phyloP scores from a whole-genome alignment of 192 early-diverging fungal genomes.

The Pilaira anomala region DNA sequence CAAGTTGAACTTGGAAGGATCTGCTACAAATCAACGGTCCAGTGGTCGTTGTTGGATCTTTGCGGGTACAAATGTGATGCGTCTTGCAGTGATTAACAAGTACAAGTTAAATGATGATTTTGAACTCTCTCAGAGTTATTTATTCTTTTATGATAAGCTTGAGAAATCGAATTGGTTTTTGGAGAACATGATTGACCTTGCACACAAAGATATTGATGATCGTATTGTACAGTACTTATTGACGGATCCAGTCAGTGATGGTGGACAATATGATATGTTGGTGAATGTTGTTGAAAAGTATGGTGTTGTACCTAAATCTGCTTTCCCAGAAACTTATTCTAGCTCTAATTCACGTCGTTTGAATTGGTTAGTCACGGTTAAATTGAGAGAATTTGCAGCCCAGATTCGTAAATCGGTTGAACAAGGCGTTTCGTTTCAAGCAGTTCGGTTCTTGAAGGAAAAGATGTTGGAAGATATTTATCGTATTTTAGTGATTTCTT shows the following conservation, averaged over 20 bases:
- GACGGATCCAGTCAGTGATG: constrained; percentile 62
- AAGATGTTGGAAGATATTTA: constrained; percentile 66
- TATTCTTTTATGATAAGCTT: constrained; percentile 67
- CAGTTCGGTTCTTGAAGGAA: constrained; percentile 52
- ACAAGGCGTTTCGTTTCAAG: constrained; percentile 37
- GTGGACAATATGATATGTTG: constrained; percentile 81
- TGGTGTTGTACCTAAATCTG: constrained; percentile 66
- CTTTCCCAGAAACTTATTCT: constrained; percentile 63
- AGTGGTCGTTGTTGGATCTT: constrained; percentile 84
- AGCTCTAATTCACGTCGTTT: constrained; percentile 60
- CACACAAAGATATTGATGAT: constrained; percentile 57
- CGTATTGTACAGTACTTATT: constrained; percentile 71
- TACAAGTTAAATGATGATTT: constrained; percentile 71
- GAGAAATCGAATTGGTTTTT: constrained; percentile 84
- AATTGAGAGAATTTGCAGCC: constrained; percentile 68
- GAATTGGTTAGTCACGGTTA: constrained; percentile 58
- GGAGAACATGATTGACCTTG: constrained; percentile 68
- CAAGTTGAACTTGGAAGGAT: constrained; percentile 50
- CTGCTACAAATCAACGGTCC: constrained; percentile 68
- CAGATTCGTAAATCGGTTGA: constrained; percentile 44
- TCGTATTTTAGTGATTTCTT: constrained; percentile 63
- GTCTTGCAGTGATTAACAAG: constrained; percentile 52
- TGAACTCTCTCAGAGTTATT: constrained; percentile 73
- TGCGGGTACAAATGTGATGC: constrained; percentile 71
- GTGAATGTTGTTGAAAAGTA: constrained; percentile 74